Base-by-base conservation (phyloP, 225 moss, liverwort and hornwort species). In the Anthoceros angustus region DNA sequence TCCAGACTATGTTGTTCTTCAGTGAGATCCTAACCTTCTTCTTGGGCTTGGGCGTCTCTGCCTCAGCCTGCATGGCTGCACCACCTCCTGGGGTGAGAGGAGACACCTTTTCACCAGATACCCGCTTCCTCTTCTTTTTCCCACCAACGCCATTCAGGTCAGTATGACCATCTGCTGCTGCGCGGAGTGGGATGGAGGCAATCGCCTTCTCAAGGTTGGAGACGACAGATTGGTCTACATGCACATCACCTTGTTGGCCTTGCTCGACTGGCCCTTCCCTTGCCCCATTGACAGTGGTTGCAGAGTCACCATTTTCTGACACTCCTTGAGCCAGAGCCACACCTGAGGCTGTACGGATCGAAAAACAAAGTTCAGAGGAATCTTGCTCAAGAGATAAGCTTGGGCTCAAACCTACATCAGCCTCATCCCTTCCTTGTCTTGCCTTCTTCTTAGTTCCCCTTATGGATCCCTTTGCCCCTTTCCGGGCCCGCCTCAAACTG, bases 1-100 rank as follows among this genome's bases (percentile, higher is more conserved):
- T 98, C 82, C 89, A 98, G 42, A 98, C 80, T 23, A 98, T 82
- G 62, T 98, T 98, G 64, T 92, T 89, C 74, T 77, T 86, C 69
- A 98, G 81, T 43, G 81, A 74, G 71, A 98, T 92, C 64, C 89
- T 83, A 40, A 98, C 98, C 70, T 82, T 95, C 78, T 95, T 95
- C 75, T 88, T 98, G 55, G 55, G 55, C 8, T 55, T 55, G 7
- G 55, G 55, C 78, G 84, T 91, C 65, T 66, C 66, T 10, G 83
- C 70, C 60, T 69, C 77, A 14, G 75, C 73, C 5, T 74, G 43
- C 63, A 50, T 78, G 66, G 78, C 80, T 25, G 65, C 62, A 55
- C 78, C 80, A 75, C 69, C 77, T 42, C n/a, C 55, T 20, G 55
- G 8, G 6, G 55, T 8, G 5, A 18, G n/a, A 7, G 55, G 7